Base-by-base conservation (phyloP, 768 basidiomycete species). In the Auricularia heimuer region DNA sequence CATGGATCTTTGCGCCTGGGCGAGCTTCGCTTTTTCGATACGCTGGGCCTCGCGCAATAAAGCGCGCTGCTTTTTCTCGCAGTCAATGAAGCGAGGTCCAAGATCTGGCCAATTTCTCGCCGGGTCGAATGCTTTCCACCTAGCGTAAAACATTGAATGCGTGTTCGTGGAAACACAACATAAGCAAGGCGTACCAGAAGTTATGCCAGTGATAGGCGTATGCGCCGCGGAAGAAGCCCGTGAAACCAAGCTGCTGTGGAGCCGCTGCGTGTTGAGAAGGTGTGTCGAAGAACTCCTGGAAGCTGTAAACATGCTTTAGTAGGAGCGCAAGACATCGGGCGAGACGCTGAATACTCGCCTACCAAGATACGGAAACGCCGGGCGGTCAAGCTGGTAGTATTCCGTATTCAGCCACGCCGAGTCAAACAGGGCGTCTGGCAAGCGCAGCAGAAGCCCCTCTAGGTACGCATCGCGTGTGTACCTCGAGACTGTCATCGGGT, bases 171-270 rank as follows among this genome's bases (percentile, higher is more conserved):
- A 29, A 35, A 60, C 24, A 60, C 16, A 10, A 11, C 21, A 3
- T 18, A 10, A 11, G 16, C 35, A 14, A 45, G 6, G 73, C 84
- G 63, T 64, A 90, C 93, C 93, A 94, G 76, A 85, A 91, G 73
- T 94, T 95, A 73, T 98, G 95, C 77, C 90, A 98, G 75, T 98
- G 94, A 74, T 98, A 98, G 1, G 91, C 94, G 73, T 87, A 98
- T 3, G 96, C 92, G 4, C 96, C 97, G 66, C 85, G 86, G 82
- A 95, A 99, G 81, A 98, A 99, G 10, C 93, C 94, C 69, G 94
- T 89, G 69, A 98, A 91, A 8, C 97, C 97, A 16, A 93, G 78
- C 14, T 89, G 90, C 69, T 89, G 86, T 4, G 96, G 92, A 8
- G 89, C 90, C 1, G 91, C 94, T 68, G 88, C 87, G 61, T 82